These are phyloP conservation scores for Phylloporus sp. DNA, from an alignment of 768 basidiomycete genomes.

Conservation along the genomic window DNA sequence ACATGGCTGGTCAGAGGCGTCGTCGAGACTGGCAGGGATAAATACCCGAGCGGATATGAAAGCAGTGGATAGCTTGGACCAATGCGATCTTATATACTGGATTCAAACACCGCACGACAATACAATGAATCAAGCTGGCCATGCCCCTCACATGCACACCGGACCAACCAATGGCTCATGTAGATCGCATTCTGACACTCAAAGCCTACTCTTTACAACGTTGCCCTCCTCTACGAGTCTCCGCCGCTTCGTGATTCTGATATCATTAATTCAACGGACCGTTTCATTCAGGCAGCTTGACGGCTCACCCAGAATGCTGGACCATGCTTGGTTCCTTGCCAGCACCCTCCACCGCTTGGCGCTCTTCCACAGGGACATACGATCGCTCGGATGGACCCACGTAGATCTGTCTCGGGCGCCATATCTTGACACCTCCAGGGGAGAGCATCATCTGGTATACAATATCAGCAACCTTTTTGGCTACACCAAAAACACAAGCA, in stretches of 20 bases:
- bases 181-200: neutral
- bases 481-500: conserved; percentile 22
- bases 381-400: conserved; percentile 72
- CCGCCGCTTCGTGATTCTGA: conserved; percentile 32
- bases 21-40: neutral
- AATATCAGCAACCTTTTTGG: conserved; percentile 2
- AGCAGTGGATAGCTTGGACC: neutral
- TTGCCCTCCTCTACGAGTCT: conserved; percentile 25
- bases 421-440: conserved; percentile 87
- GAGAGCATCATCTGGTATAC: conserved; percentile 82
- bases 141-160: neutral
- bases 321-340: conserved; percentile 61
- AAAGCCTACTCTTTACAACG: conserved; percentile 28
- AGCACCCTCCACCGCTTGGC: conserved; percentile 49
- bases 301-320: conserved; percentile 71
- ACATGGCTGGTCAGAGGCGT: conserved; percentile 46
- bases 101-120: conserved; percentile 25
- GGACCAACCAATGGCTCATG: neutral
- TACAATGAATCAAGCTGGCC: neutral
- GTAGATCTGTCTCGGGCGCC: conserved; percentile 86
- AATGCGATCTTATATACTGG: conserved; percentile 3
- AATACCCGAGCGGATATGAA: conserved; percentile 19
- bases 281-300: neutral
- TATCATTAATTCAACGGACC: conserved; percentile 3
- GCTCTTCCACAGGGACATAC: conserved; percentile 63